A percentile compares a stretch with the other conserved stretches of the same genome.
phyloP scores from a whole-genome alignment of 768 basidiomycete genomes.

The Russula lepida region DNA sequence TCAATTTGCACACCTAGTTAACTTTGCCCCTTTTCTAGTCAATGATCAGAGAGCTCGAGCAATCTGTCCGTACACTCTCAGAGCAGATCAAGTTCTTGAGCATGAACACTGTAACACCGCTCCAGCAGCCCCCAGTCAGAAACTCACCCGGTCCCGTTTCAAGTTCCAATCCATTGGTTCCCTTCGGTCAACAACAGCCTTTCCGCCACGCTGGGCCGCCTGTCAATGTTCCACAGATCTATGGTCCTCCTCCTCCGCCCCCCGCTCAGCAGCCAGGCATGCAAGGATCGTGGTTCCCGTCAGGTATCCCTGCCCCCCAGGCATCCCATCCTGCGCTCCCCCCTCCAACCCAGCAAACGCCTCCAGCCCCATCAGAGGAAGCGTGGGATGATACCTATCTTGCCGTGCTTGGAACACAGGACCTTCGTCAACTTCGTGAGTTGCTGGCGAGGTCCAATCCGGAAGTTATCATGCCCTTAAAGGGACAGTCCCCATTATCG shows the following conservation, averaged over 20 bases:
- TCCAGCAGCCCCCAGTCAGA: slow-evolving; percentile 21
- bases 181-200: slow-evolving; percentile 16
- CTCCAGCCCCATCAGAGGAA: slow-evolving; percentile 56
- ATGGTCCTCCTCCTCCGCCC: slow-evolving; percentile 19
- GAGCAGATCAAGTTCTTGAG: slow-evolving; percentile 79
- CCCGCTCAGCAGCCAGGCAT: slow-evolving; percentile 21
- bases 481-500: slow-evolving; percentile 59
- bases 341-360: slow-evolving; percentile 45
- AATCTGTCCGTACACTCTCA: slow-evolving; percentile 59
- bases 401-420: slow-evolving; percentile 66
- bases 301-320: slow-evolving; percentile 68
- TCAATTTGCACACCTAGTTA: slow-evolving; percentile 16
- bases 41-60: slow-evolving; percentile 74
- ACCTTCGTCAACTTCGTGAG: slow-evolving; percentile 64
- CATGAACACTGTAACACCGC: slow-evolving; percentile 35
- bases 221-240: slow-evolving; percentile 25
- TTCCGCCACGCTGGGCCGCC: slow-evolving; percentile 34
- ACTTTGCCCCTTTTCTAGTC: slow-evolving; percentile 36
- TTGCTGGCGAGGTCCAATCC: slow-evolving; percentile 67
- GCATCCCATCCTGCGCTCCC: slow-evolving; percentile 72
- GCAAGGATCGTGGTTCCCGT: slow-evolving; percentile 48
- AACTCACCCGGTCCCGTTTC: slow-evolving; percentile 19
- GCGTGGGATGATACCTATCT: slow-evolving; percentile 77
- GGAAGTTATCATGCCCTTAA: slow-evolving; percentile 72
- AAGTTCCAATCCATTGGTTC: background rate